Evolutionary conservation across 257 asterid genomes (phyloP).

Genomic region (Verbena officinalis): DNA sequence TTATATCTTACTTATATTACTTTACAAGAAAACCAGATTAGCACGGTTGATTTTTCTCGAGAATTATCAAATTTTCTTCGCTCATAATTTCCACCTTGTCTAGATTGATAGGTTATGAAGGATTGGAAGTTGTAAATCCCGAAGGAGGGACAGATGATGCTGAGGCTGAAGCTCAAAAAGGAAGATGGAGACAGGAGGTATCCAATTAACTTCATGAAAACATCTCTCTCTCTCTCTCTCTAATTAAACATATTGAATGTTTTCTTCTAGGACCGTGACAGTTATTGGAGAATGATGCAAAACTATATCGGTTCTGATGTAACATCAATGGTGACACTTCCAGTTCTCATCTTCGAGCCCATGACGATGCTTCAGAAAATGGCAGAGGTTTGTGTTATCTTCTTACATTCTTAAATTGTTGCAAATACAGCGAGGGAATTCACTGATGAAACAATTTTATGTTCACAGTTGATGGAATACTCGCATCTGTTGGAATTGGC

Average conservation of each 20-base stretch:
- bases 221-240: neutral
- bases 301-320: constrained; percentile 89
- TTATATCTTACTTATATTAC: no score
- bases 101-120: constrained; percentile 87
- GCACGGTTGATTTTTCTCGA: no score
- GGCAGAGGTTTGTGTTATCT: constrained; percentile 82
- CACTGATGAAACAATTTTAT: constrained; percentile 6
- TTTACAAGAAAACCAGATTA: no score
- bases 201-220: constrained; percentile 1
- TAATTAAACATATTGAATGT: constrained; percentile 28
- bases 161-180: constrained; percentile 93
- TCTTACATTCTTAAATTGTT: constrained; percentile 23
- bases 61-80: neutral
- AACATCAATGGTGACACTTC: constrained; percentile 99
- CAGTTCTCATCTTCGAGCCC: constrained; percentile 97
- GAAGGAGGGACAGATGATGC: constrained; percentile 98
- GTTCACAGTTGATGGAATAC: constrained; percentile 78
- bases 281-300: constrained; percentile 99
- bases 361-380: constrained; percentile 99
- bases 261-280: constrained; percentile 76
- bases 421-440: neutral
- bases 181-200: constrained; percentile 95
- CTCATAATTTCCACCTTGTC: constrained; percentile 14
- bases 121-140: constrained; percentile 97
- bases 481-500: constrained; percentile 88